phyloP scores from a whole-genome alignment of 2,329 filamentous ascomycete species.

The Calonectria pteridis region DNA sequence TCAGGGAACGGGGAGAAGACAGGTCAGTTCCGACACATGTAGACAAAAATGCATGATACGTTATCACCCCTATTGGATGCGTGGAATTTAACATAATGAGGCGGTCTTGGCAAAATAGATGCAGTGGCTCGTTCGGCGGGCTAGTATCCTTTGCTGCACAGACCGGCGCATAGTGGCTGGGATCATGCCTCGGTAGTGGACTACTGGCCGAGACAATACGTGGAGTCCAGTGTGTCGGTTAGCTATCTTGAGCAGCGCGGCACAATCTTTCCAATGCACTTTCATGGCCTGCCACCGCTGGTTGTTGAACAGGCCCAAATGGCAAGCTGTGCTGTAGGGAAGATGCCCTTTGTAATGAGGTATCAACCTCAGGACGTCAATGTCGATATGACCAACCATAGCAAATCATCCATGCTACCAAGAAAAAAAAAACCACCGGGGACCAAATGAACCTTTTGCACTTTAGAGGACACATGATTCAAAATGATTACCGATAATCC shows the following conservation, averaged over 20 bases:
- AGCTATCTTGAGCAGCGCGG: background rate
- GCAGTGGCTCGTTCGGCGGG: background rate
- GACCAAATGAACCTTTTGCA: no score
- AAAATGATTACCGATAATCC: background rate
- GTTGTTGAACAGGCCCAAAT: background rate
- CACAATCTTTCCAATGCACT: background rate
- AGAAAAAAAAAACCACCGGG: no score
- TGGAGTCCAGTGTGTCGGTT: background rate
- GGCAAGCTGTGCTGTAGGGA: background rate
- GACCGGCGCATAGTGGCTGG: background rate
- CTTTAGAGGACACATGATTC: background rate
- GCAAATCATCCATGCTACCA: no score
- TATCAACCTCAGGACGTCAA: no score
- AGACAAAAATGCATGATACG: no score
- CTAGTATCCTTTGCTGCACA: background rate
- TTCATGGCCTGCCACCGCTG: background rate
- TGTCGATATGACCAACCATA: no score
- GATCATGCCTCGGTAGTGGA: background rate
- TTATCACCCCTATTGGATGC: background rate
- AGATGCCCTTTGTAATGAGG: no score
- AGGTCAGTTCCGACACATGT: background rate
- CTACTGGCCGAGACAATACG: background rate
- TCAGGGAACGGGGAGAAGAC: background rate
- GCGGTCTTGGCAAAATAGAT: background rate
- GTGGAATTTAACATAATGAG: background rate